Evolutionary conservation across 2,329 filamentous ascomycete species (phyloP).

Genomic region (Pseudocercospora fijiensis): DNA sequence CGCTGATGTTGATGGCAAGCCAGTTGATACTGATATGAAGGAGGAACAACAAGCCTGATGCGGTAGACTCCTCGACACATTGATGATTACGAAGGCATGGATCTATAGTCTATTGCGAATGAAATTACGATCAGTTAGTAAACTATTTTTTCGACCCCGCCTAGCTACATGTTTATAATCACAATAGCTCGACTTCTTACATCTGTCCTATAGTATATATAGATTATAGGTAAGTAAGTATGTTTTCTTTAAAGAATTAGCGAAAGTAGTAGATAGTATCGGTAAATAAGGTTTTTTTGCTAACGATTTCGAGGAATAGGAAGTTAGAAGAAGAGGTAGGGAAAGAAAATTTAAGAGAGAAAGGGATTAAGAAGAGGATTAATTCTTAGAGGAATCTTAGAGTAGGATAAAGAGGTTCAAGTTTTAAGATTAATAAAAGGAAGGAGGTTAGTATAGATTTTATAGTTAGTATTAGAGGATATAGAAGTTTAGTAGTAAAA

Average conservation of each 20-base stretch:
- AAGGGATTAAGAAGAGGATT: constrained; percentile 44
- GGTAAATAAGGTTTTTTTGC: constrained; percentile 53
- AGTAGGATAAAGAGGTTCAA: constrained; percentile 61
- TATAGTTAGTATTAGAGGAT: constrained; percentile 21
- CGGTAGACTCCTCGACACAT: constrained; percentile 10
- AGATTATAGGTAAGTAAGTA: no score
- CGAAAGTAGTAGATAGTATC: constrained; percentile 32
- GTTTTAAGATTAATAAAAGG: no score
- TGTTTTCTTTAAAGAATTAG: constrained; percentile 34
- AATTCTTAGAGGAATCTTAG: constrained; percentile 58
- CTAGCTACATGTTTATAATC: background rate
- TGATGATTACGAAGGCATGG: constrained; percentile 1
- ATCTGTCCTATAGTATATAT: background rate
- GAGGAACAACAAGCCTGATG: constrained; percentile 13
- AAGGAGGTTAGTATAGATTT: constrained; percentile 24
- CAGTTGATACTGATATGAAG: constrained; percentile 18
- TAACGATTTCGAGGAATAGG: constrained; percentile 57
- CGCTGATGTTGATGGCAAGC: constrained; percentile 32
- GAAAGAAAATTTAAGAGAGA: constrained; percentile 53
- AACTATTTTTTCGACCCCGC: background rate
- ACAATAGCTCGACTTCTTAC: background rate
- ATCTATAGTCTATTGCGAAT: background rate
- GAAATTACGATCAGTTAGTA: background rate
- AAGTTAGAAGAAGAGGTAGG: constrained; percentile 56
- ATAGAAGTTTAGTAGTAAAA: no score